Base-by-base conservation (phyloP, 352 stramenopile species). In the Phytophthora pisi region DNA sequence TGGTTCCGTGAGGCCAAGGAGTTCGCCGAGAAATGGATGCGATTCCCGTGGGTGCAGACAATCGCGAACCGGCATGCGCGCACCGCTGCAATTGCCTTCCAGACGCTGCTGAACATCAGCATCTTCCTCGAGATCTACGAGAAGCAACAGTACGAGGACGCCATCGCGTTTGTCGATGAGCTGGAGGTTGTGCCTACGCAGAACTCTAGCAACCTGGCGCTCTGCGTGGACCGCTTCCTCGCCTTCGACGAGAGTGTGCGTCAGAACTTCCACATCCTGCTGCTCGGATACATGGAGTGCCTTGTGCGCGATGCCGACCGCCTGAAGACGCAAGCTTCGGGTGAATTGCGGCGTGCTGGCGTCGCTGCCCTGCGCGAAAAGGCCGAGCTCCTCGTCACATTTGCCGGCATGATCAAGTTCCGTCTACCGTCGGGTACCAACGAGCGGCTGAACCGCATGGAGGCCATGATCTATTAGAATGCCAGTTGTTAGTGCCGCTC, bases 401-500 rank as follows among this genome's bases (percentile, higher is more conserved):
- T 96, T 55, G 84, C 88, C 3, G 88, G 88, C 20, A 95, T 96
- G 88, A 89, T 96, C 75, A 96, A 95, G 74, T 92, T 93, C 69
- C 88, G 88, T 34, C 64, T 95, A 45, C 88, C 88, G 5, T 75
- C 86, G 8, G 88, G 87, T 38, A 93, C 86, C 13, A 93, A 93
- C 64, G 88, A 95, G 63, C 83, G 87, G 28, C 68, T 96, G 42
- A 92, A 93, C 71, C 88, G 87, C 64, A 90, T 96, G 84, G 88
- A 96, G 58, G 75, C 79, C 61, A 95, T 95, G 87, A 95, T 95
- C 75, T 91, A 91, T 78, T 94, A 88, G 64, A 66, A 58, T 38
- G 30, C 26, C 45, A 45, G 43, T 58, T 26, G 40, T 26, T 15
- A 38, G 34, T 50, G 10, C 15, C 15, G 38, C 38, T 45, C 38